A percentile compares a stretch with the other conserved stretches of the same genome.
These are phyloP conservation scores for Dryas octopetala DNA, from an alignment of 306 rosid genomes.

Conservation along the genomic window DNA sequence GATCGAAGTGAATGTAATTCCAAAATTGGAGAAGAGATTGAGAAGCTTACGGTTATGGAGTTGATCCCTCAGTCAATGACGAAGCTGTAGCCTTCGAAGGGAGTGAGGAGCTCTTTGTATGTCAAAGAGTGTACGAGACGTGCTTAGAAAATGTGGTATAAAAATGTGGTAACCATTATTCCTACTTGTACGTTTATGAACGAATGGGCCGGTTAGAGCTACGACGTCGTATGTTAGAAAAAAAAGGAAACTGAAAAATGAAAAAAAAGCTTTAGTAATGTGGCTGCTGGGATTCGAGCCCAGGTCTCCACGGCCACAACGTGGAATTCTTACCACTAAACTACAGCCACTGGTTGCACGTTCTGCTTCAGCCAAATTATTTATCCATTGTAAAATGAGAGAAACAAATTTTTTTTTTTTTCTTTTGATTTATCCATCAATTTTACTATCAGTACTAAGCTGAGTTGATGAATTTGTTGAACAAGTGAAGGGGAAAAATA, in stretches of 20 bases:
- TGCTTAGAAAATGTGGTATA: no score
- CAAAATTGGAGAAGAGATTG: neutral
- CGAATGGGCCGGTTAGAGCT: neutral
- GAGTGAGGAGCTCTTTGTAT: neutral
- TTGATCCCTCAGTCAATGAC: slow-evolving; percentile 2
- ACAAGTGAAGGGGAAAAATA: no score
- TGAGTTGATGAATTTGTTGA: no score
- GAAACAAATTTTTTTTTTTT: neutral
- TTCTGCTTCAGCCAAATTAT: neutral
- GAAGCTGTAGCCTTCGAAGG: neutral
- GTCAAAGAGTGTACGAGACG: neutral
- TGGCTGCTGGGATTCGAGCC: slow-evolving; percentile 36
- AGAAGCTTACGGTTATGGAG: neutral
- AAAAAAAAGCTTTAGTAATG: fast-evolving
- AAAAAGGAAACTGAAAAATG: neutral
- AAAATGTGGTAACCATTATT: no score
- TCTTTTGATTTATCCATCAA: no score
- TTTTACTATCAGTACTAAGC: no score
- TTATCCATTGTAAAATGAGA: no score
- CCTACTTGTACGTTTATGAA: neutral
- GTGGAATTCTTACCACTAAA: slow-evolving; percentile 39
- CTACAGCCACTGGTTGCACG: neutral
- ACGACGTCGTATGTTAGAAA: neutral
- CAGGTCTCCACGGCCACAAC: slow-evolving; percentile 39
- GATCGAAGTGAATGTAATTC: neutral